A percentile compares a stretch with the other conserved stretches of the same genome.
phyloP scores from a whole-genome alignment of 345 rosid species.

The Populus euphratica region DNA sequence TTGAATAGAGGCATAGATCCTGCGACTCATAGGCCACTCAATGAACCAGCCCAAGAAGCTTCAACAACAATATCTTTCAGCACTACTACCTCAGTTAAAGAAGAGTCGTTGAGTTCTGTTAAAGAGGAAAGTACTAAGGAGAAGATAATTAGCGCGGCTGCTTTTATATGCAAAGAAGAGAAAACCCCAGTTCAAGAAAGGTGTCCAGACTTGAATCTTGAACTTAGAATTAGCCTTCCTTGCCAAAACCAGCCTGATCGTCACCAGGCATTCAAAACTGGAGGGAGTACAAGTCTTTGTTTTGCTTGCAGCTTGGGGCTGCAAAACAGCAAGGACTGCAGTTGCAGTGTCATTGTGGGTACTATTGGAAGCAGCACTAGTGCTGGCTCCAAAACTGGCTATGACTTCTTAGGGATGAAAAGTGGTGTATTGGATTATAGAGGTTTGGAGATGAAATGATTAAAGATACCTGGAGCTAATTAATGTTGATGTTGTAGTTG shows the following conservation, averaged over 20 bases:
- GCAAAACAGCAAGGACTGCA: constrained; percentile 54
- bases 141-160: not conserved
- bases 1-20: constrained; percentile 76
- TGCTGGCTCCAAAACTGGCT: constrained; percentile 30
- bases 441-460: constrained; percentile 57
- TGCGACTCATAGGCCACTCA: constrained; percentile 57
- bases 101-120: constrained; percentile 35
- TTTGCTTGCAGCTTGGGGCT: constrained; percentile 52
- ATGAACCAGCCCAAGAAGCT: constrained; percentile 30
- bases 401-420: constrained; percentile 82
- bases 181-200: constrained; percentile 26
- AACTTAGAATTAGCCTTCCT: constrained; percentile 83
- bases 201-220: constrained; percentile 79
- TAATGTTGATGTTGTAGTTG: not conserved
- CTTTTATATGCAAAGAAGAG: constrained; percentile 14
- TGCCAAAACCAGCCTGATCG: constrained; percentile 28
- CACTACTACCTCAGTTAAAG: constrained; percentile 3
- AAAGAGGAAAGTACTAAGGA: constrained; percentile 24
- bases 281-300: constrained; percentile 29
- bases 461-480: not conserved
- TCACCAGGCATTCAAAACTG: constrained; percentile 10
- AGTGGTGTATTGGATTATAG: constrained; percentile 57
- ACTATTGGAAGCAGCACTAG: constrained; percentile 22
- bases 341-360: constrained; percentile 26
- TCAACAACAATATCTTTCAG: constrained; percentile 11